Percentiles rank a stretch among this genome's conserved stretches.
These are phyloP conservation scores for Penicilliopsis zonata DNA, from an alignment of 495 filamentous ascomycete species.

Conservation along the genomic window DNA sequence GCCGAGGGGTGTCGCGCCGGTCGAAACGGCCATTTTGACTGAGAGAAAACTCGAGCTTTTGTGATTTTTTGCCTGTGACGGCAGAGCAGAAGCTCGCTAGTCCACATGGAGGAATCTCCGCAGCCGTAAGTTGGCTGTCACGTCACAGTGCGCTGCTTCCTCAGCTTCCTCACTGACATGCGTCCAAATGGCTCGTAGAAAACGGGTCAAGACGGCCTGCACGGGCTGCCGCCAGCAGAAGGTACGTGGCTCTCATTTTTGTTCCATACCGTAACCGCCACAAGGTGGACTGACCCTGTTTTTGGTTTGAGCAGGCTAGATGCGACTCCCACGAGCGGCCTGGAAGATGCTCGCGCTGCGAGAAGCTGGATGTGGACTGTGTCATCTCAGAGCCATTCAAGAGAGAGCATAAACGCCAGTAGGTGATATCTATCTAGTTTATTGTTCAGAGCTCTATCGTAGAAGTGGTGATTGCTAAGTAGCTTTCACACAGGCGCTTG, in stretches of 20 bases:
- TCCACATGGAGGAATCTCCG: not conserved
- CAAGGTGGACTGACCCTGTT: not conserved
- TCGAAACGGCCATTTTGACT: no score
- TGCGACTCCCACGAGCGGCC: slow-evolving; percentile 28
- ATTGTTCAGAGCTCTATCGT: not conserved
- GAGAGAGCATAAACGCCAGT: slow-evolving; percentile 33
- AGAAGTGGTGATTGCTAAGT: not conserved
- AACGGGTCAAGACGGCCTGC: slow-evolving; percentile 31
- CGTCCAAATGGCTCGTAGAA: slow-evolving; percentile 13
- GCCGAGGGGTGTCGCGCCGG: no score
- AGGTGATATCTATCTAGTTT: no score
- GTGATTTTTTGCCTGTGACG: no score
- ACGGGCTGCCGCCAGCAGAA: slow-evolving; percentile 36
- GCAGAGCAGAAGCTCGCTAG: no score
- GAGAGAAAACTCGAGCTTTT: no score
- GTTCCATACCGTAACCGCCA: not conserved
- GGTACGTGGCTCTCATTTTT: slow-evolving; percentile 6
- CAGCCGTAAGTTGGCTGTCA: not conserved
- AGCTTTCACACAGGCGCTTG: slow-evolving; percentile 15
- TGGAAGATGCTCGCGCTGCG: slow-evolving; percentile 22
- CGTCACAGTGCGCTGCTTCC: not conserved
- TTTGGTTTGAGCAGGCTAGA: slow-evolving; percentile 16
- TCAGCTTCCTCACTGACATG: not conserved
- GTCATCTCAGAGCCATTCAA: slow-evolving; percentile 32
- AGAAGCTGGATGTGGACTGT: slow-evolving; percentile 23